A percentile compares a stretch with the other conserved stretches of the same genome.
Evolutionary conservation across 495 filamentous ascomycete genomes (phyloP).

Genomic region (Podospora fimiseda): DNA sequence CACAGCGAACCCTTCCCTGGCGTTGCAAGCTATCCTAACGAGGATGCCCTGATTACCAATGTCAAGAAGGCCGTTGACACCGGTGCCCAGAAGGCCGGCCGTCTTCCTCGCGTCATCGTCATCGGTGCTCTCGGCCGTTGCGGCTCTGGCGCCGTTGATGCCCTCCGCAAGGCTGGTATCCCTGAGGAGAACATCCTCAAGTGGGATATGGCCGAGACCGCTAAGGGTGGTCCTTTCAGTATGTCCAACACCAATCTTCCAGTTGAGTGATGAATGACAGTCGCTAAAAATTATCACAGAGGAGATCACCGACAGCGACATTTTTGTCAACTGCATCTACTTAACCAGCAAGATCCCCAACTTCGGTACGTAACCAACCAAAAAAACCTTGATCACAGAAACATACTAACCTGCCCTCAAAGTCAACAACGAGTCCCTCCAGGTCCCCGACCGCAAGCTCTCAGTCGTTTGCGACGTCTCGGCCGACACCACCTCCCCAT

Average conservation of each 20-base stretch:
- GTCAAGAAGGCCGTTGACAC: slow-evolving; percentile 66
- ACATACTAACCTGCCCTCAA: neutral
- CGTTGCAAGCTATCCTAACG: slow-evolving; percentile 69
- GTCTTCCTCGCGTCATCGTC: slow-evolving; percentile 49
- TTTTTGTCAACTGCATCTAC: slow-evolving; percentile 94
- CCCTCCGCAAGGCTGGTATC: slow-evolving; percentile 70
- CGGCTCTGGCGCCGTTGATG: slow-evolving; percentile 75
- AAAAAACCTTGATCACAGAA: neutral
- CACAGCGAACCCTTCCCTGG: slow-evolving; percentile 61
- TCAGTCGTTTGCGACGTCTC: slow-evolving; percentile 85
- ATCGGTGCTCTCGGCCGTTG: slow-evolving; percentile 76
- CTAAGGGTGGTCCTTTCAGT: slow-evolving; percentile 71
- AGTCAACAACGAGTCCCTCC: slow-evolving; percentile 63
- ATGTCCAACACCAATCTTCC: slow-evolving; percentile 3
- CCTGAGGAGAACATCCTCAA: slow-evolving; percentile 67
- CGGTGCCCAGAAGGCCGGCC: slow-evolving; percentile 61
- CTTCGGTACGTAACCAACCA: slow-evolving; percentile 18
- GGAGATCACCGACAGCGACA: slow-evolving; percentile 74
- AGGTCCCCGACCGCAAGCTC: slow-evolving; percentile 62
- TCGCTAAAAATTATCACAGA: slow-evolving; percentile 22
- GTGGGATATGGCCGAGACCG: slow-evolving; percentile 95
- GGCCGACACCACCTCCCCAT: slow-evolving; percentile 53
- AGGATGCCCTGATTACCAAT: slow-evolving; percentile 63
- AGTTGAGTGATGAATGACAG: no score
- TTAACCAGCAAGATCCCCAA: slow-evolving; percentile 46